Evolutionary conservation across 2,329 filamentous ascomycete genomes (phyloP), one percentile per base, ranked within the genome.

Genomic region (Aspergillus terreus): DNA sequence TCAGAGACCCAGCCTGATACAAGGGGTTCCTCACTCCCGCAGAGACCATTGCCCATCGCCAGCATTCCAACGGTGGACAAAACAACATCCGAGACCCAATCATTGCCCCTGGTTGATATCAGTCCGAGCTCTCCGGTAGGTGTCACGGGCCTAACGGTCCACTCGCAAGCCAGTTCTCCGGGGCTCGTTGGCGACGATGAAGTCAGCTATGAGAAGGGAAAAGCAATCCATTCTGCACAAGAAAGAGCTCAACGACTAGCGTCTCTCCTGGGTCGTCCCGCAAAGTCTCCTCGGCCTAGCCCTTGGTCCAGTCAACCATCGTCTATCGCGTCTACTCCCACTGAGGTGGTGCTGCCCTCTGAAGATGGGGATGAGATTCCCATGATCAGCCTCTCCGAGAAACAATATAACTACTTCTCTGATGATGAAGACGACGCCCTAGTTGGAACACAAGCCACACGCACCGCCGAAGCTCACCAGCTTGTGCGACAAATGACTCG

Each of bases 401-500:
- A 69, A 57, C 59, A 67, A 38, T 54, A 23, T 17, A n/a, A 66
- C 57, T 56, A 65, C 42, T 56, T 62, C 42, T 56, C 58, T 19
- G 63, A 69, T 56, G 65, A 70, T 52, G 60, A 71, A 63, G 66
- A 67, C 54, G 57, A 57, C 47, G 56, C 61, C 30, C 46, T 63
- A 56, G 54, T 64, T 55, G 55, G 62, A 48, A 60, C 57, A 60
- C 60, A 57, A 54, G 62, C 62, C 50, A 60, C 58, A 42, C 61
- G 53, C 52, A 63, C 56, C 43, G 60, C 61, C n/a, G 60, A 71
- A 64, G 64, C 66, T 50, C 63, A 64, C 49, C 55, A 62, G 51
- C 56, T 67, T 49, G 64, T 69, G 52, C 66, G 60, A 57, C 67
- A 67, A 63, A 72, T 73, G 69, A 64, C 68, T 60, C 60, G 60